Evolutionary conservation across 345 rosid genomes (phyloP).

Genomic region (Bruguiera gymnorhiza): DNA sequence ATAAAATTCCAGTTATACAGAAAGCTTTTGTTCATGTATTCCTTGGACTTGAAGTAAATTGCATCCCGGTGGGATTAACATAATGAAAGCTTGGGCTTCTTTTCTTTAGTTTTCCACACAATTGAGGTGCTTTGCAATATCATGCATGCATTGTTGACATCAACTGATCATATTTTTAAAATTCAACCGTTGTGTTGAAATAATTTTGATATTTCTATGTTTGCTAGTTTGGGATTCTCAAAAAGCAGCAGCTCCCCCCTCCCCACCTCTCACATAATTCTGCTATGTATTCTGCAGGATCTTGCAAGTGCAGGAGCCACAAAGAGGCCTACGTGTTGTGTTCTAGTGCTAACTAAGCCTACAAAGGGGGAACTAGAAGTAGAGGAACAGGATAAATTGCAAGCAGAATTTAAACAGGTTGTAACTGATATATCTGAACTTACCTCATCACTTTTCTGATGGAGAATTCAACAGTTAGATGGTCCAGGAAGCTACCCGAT

Average conservation of each 20-base stretch:
- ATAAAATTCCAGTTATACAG: neutral
- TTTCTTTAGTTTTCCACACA: too few relatives aligned
- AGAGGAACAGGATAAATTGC: slow-evolving; percentile 66
- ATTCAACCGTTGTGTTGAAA: neutral
- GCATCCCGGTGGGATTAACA: neutral
- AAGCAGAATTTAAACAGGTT: slow-evolving; percentile 61
- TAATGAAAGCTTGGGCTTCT: neutral
- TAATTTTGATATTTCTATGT: neutral
- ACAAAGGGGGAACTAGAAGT: slow-evolving; percentile 64
- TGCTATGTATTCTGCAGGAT: slow-evolving; percentile 46
- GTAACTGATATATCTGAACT: slow-evolving; percentile 61
- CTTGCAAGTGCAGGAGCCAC: slow-evolving; percentile 92
- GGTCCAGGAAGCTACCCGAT: neutral
- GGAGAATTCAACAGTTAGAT: neutral
- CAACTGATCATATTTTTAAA: neutral
- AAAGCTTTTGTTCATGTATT: neutral
- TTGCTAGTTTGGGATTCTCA: neutral
- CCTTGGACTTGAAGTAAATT: neutral
- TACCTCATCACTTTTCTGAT: slow-evolving; percentile 44
- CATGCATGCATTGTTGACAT: neutral
- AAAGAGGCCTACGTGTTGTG: slow-evolving; percentile 94
- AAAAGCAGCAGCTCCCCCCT: neutral
- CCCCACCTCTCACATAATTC: neutral
- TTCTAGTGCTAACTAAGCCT: slow-evolving; percentile 77
- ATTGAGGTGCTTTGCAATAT: neutral